Base-by-base conservation (phyloP, 371 early-diverging fungal species). In the Nematocida homosporus region DNA sequence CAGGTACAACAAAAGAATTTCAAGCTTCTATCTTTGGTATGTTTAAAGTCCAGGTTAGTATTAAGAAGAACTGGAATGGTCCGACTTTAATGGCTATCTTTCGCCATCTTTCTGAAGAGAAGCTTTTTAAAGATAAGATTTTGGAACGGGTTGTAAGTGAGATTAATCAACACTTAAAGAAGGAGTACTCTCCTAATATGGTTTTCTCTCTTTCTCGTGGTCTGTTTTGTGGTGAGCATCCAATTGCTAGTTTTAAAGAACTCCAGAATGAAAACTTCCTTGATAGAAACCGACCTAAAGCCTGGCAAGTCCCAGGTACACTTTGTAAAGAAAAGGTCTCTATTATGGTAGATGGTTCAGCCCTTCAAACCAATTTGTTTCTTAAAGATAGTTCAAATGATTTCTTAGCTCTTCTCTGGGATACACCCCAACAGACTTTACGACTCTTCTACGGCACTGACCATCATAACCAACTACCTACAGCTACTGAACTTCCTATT, bases 371-470 rank as follows among this genome's bases (percentile, higher is more conserved):
- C 29, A 66, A 66, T 37, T 18, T 56, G 16, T 23, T 32, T 20
- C 54, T 66, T 13, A 32, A 25, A 55, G 52, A 25, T 23, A 27
- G 34, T 8, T 25, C 23, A 5, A 37, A 32, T 10, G 38, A 27
- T 5, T 66, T 20, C 27, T 6, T 66, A 20, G 67, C 35, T 5
- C 0, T 66, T 16, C 25, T n/a, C 27, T 65, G 66, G 66, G 13
- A 20, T 16, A 38, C 53, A 5, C 18, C 23, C 8, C 35, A 65
- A n/a, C 34, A 16, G 6, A 25, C 8, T 0, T 53, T 34, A 13
- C 3, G 67, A 32, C 23, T 66, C 23, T 66, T 66, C 55, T 66
- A 56, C 34, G 67, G 67, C 5, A n/a, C n/a, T n/a, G n/a, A n/a
- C n/a, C n/a, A n/a, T n/a, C n/a, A n/a, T n/a, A n/a, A n/a, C n/a